Conservation (phyloP, 345 rosid genomes). For the Syzygium jambos region DNA sequence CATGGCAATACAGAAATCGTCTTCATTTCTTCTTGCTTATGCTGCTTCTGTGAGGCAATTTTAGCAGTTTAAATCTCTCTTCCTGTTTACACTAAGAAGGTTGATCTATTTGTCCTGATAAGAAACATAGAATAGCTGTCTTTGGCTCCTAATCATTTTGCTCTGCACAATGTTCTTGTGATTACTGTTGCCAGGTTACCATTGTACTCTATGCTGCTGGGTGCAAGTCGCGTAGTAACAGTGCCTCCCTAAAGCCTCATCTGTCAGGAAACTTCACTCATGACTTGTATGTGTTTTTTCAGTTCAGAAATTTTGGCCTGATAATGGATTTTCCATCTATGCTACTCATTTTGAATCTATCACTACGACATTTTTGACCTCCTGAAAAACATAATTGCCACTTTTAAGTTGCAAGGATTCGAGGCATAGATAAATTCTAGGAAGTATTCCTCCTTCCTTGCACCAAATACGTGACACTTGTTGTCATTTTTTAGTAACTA, state of each 20-base stretch:
- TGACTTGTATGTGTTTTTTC: conserved; percentile 48
- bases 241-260: conserved; percentile 78
- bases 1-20: neutral
- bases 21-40: neutral
- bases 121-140: neutral
- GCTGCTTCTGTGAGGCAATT: neutral
- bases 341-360: neutral
- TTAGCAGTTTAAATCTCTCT: neutral
- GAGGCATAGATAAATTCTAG: fast-evolving
- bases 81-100: neutral
- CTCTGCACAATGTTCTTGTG: neutral
- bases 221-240: conserved; percentile 36
- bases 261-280: conserved; percentile 56
- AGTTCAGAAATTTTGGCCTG: neutral
- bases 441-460: neutral
- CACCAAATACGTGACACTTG: fast-evolving
- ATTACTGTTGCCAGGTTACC: conserved; percentile 37
- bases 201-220: conserved; percentile 51
- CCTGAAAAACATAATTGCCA: neutral
- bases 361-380: fast-evolving
- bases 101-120: neutral
- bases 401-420: neutral
- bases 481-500: neutral
- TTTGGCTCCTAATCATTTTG: neutral
- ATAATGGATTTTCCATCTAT: neutral